A percentile compares a stretch with the other conserved stretches of the same genome.
Evolutionary conservation across 2,329 filamentous ascomycete species (phyloP).

Genomic region (Colletotrichum sp.): DNA sequence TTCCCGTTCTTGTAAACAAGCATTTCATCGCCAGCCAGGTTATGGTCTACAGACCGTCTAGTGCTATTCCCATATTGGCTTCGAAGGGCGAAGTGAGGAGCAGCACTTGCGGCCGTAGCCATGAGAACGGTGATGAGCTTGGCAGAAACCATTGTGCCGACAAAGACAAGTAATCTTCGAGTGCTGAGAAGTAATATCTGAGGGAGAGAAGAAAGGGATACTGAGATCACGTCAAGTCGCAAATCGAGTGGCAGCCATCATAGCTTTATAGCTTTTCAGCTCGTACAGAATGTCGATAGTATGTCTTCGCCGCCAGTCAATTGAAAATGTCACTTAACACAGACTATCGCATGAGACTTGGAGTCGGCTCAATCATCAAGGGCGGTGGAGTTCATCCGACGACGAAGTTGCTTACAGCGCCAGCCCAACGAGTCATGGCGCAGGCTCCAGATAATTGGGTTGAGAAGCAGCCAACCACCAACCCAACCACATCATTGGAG

Average conservation of each 20-base stretch:
- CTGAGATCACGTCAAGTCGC: not conserved
- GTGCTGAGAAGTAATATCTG: not conserved
- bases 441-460: not conserved
- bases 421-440: not conserved
- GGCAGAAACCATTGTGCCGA: not conserved
- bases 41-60: not conserved
- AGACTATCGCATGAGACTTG: not conserved
- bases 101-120: not conserved
- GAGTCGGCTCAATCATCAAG: not conserved
- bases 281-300: fast-evolving
- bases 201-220: not conserved
- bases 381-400: not conserved
- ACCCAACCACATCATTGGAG: not conserved
- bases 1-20: not conserved
- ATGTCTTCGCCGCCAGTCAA: not conserved
- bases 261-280: not conserved
- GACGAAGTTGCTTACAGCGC: not conserved
- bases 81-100: not conserved
- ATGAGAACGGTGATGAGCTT: not conserved
- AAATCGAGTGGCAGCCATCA: not conserved
- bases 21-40: not conserved
- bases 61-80: not conserved
- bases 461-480: not conserved
- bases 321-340: not conserved
- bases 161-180: not conserved